These are phyloP conservation scores for Salvia sclarea DNA, from an alignment of 305 asterid genomes.

Conservation along the genomic window DNA sequence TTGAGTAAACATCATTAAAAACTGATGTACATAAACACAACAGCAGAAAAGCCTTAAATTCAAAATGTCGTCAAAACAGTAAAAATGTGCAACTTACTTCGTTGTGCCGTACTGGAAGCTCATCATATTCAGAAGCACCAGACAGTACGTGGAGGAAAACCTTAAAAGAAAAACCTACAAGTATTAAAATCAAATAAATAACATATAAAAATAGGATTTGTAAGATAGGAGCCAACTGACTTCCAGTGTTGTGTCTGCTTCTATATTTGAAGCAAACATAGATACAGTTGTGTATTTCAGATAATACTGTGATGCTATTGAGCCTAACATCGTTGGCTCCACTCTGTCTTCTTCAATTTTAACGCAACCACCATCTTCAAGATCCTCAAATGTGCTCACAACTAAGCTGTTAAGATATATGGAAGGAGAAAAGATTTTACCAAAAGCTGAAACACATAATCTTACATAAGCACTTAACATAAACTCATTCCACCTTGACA, in stretches of 20 bases:
- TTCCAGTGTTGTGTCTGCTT: conserved; percentile 89
- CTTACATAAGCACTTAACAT: conserved; percentile 26
- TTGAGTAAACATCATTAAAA: not conserved
- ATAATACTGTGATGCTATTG: conserved; percentile 93
- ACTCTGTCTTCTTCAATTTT: conserved; percentile 80
- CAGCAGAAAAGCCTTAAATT: conserved; percentile 6
- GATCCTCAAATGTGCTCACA: conserved; percentile 87
- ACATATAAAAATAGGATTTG: conserved; percentile 4
- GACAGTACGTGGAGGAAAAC: conserved; percentile 84
- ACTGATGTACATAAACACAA: conserved; percentile 1
- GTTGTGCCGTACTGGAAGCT: conserved; percentile 98
- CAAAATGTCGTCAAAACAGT: conserved; percentile 17
- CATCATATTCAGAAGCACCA: conserved; percentile 98
- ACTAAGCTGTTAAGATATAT: conserved; percentile 63
- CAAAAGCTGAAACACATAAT: conserved; percentile 14
- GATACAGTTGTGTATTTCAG: conserved; percentile 90
- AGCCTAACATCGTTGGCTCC: conserved; percentile 94
- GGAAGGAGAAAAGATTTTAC: conserved; percentile 15
- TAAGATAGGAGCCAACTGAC: conserved; percentile 48
- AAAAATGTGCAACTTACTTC: conserved; percentile 59
- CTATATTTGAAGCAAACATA: conserved; percentile 93
- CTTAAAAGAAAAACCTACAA: conserved; percentile 39
- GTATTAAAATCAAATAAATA: conserved; percentile 18
- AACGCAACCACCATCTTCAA: conserved; percentile 96
- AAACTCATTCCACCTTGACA: conserved; percentile 68